Evolutionary conservation across 176 grass and related monocot genomes (phyloP).

Genomic region (Phoenix roebelenii): DNA sequence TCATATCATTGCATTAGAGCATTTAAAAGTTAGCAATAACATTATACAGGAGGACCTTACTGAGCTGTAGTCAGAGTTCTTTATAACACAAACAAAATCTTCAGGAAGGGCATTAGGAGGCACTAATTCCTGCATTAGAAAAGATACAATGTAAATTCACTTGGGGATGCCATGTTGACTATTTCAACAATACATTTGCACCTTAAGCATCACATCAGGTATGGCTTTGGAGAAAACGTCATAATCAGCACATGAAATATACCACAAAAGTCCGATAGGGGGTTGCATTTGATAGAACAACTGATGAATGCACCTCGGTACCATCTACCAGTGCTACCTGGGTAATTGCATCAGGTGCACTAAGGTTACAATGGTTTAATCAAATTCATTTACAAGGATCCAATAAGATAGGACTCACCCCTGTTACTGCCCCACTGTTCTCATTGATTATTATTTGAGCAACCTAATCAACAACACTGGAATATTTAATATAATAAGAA

Average conservation of each 20-base stretch:
- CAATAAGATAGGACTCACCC: slow-evolving; percentile 48
- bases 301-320: slow-evolving; percentile 60
- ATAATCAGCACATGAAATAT: slow-evolving; percentile 7
- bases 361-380: neutral
- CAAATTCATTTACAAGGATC: neutral
- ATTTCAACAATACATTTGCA: too few species aligned
- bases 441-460: slow-evolving; percentile 52
- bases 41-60: slow-evolving; percentile 47
- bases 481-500: slow-evolving; percentile 25
- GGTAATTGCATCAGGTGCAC: neutral
- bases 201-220: too few species aligned
- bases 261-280: slow-evolving; percentile 95
- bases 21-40: neutral
- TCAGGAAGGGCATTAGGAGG: slow-evolving; percentile 55
- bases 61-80: slow-evolving; percentile 91
- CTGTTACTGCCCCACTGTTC: slow-evolving; percentile 44
- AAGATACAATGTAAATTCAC: slow-evolving; percentile 8
- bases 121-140: slow-evolving; percentile 61
- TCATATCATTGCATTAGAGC: neutral
- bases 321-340: slow-evolving; percentile 87
- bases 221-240: too few species aligned
- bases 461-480: slow-evolving; percentile 52
- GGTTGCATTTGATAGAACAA: slow-evolving; percentile 92
- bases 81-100: slow-evolving; percentile 62
- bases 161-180: slow-evolving; percentile 7